phyloP scores from a whole-genome alignment of 2,329 filamentous ascomycete genomes.

The Aspergillus melleus region DNA sequence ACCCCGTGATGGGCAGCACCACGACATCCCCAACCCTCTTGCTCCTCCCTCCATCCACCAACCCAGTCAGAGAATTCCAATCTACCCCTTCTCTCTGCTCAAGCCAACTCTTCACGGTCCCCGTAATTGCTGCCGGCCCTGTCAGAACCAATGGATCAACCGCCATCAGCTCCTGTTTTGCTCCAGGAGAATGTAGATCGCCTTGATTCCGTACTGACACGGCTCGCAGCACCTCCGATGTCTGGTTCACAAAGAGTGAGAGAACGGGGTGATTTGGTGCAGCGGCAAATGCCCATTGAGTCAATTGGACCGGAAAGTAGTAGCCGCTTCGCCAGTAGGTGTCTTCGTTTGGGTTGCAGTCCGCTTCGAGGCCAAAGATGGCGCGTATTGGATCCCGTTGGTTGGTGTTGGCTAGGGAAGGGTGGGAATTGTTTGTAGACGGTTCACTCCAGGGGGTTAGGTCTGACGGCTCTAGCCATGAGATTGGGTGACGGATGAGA shows the following conservation, averaged over 20 bases:
- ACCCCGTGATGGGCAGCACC: constrained; percentile 36
- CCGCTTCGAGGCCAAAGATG: constrained; percentile 35
- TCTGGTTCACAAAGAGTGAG: constrained; percentile 17
- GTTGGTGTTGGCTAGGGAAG: neutral
- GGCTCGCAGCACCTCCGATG: constrained; percentile 7
- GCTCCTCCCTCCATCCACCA: constrained; percentile 28
- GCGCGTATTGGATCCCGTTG: constrained; percentile 21
- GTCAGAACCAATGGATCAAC: constrained; percentile 32
- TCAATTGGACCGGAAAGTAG: constrained; percentile 32
- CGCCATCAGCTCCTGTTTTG: constrained; percentile 15
- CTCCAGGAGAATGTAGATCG: constrained; percentile 3
- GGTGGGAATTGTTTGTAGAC: constrained; percentile 20
- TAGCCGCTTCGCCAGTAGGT: constrained; percentile 38
- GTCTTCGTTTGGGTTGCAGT: constrained; percentile 25
- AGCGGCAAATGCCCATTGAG: constrained; percentile 34
- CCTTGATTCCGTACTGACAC: constrained; percentile 16
- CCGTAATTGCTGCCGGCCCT: constrained; percentile 33
- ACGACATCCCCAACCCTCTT: constrained; percentile 33
- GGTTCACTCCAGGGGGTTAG: constrained; percentile 29
- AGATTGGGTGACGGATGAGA: constrained; percentile 26
- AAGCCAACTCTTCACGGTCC: constrained; percentile 25
- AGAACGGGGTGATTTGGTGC: constrained; percentile 29
- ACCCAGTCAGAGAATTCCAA: constrained; percentile 33
- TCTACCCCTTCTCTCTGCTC: constrained; percentile 23
- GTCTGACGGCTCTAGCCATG: constrained; percentile 28